phyloP scores from a whole-genome alignment of 805 yeast genomes.

The Yarrowia bubula region DNA sequence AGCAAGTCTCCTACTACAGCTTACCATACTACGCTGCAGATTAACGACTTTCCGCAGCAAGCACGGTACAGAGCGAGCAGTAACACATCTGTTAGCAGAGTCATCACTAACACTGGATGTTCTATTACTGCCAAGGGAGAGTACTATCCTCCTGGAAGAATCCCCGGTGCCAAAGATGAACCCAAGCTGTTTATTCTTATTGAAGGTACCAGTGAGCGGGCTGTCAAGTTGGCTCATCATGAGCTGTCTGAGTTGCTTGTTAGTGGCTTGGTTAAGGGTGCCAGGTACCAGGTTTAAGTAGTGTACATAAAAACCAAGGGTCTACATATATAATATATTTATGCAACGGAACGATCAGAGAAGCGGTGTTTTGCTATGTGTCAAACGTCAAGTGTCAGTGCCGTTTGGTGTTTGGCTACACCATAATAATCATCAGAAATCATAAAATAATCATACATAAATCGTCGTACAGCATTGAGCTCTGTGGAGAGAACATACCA shows the following conservation, averaged over 20 bases:
- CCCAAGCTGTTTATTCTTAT: slow-evolving; percentile 75
- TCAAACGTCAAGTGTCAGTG: too few species aligned
- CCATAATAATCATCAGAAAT: too few species aligned
- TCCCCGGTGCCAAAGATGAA: slow-evolving; percentile 53
- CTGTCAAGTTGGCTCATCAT: slow-evolving; percentile 53
- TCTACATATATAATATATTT: not conserved
- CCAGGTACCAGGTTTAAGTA: slow-evolving; percentile 3
- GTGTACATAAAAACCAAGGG: not conserved
- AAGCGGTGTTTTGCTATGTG: too few species aligned
- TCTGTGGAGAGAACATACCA: too few species aligned
- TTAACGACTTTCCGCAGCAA: slow-evolving; percentile 76
- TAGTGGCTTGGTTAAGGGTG: slow-evolving; percentile 8
- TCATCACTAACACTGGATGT: slow-evolving; percentile 69
- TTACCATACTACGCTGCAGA: slow-evolving; percentile 66
- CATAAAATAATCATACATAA: too few species aligned
- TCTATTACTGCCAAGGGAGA: slow-evolving; percentile 82
- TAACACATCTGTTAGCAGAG: slow-evolving; percentile 57
- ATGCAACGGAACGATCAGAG: too few species aligned
- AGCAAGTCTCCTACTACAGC: slow-evolving; percentile 54
- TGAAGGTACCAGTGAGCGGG: slow-evolving; percentile 65
- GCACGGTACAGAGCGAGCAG: slow-evolving; percentile 48
- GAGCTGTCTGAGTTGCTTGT: slow-evolving; percentile 7
- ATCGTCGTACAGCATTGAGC: too few species aligned
- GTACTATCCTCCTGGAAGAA: slow-evolving; percentile 61
- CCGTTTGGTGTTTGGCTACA: too few species aligned